These are phyloP conservation scores for Solanum acaule DNA, from an alignment of 257 asterid species.

Conservation along the genomic window DNA sequence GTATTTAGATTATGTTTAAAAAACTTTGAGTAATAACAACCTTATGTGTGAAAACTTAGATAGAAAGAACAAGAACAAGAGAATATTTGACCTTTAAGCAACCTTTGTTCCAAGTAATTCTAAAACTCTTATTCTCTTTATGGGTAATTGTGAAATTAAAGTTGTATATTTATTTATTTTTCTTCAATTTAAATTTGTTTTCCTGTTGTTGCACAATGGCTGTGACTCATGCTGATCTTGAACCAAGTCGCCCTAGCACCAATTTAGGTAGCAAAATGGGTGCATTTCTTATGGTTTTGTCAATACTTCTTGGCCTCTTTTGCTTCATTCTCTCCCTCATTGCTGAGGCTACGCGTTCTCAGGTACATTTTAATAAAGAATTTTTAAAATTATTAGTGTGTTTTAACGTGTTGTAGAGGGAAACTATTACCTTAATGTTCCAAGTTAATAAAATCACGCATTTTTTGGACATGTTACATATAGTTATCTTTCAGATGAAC, in stretches of 20 bases:
- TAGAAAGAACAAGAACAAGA: constrained; percentile 13
- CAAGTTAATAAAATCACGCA: not conserved
- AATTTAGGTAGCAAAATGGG: constrained; percentile 74
- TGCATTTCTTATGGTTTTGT: constrained; percentile 48
- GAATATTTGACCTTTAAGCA: constrained; percentile 89
- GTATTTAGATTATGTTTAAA: not conserved
- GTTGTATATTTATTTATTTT: not conserved
- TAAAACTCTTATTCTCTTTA: constrained; percentile 14
- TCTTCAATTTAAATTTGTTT: not conserved
- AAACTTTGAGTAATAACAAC: not conserved
- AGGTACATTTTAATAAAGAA: constrained; percentile 16
- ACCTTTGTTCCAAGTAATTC: constrained; percentile 94
- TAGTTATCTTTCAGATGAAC: not conserved
- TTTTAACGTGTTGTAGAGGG: not conserved
- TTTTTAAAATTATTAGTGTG: too few relatives aligned
- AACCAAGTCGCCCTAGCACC: constrained; percentile 37
- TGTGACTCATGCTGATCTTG: constrained; percentile 84
- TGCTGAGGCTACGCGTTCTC: constrained; percentile 74
- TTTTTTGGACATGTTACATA: not conserved
- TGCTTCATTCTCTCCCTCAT: constrained; percentile 81
- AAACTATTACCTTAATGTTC: not conserved
- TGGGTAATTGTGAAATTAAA: not conserved
- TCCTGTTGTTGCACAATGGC: constrained; percentile 38
- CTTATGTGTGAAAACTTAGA: constrained; percentile 18
- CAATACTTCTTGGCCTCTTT: constrained; percentile 56